These are phyloP conservation scores for Albatrellus ellisii DNA, from an alignment of 768 basidiomycete genomes.

Conservation along the genomic window DNA sequence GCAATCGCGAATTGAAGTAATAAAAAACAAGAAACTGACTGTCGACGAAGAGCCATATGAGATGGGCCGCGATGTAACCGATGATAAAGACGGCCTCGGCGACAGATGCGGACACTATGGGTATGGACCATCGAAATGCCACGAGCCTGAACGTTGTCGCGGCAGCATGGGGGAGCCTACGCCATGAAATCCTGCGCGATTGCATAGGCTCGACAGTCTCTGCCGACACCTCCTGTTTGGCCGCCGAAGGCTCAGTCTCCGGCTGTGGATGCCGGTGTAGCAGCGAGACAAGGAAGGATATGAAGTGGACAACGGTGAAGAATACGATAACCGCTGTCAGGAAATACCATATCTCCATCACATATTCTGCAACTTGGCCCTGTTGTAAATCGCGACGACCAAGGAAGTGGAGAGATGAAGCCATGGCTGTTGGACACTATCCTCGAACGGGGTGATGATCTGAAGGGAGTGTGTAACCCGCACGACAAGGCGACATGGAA, in stretches of 20 bases:
- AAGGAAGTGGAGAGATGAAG: conserved; percentile 4
- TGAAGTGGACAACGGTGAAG: conserved; percentile 22
- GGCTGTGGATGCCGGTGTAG: conserved; percentile 1
- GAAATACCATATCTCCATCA: conserved; percentile 29
- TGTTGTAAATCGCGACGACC: conserved; percentile 14
- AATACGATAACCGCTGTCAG: conserved; percentile 25
- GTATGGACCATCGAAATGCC: conserved; percentile 35
- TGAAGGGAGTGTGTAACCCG: too few relatives aligned
- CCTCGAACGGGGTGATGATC: background rate
- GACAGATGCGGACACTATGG: conserved; percentile 29
- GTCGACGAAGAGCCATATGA: conserved; percentile 30
- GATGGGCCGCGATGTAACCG: conserved; percentile 31
- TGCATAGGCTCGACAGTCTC: conserved; percentile 9
- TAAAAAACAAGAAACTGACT: conserved; percentile 24
- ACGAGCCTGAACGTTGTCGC: conserved; percentile 33
- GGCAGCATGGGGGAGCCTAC: conserved; percentile 24
- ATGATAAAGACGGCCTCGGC: conserved; percentile 34
- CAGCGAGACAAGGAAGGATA: conserved; percentile 13
- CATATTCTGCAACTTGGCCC: conserved; percentile 25
- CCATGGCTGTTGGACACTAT: conserved; percentile 2
- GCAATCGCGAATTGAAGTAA: background rate
- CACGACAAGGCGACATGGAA: too few relatives aligned
- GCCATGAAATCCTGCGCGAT: conserved; percentile 16
- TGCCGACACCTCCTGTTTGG: conserved; percentile 8
- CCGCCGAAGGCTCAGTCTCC: background rate